phyloP scores from a whole-genome alignment of 495 filamentous ascomycete species.

The Rhizodiscina lignyota region DNA sequence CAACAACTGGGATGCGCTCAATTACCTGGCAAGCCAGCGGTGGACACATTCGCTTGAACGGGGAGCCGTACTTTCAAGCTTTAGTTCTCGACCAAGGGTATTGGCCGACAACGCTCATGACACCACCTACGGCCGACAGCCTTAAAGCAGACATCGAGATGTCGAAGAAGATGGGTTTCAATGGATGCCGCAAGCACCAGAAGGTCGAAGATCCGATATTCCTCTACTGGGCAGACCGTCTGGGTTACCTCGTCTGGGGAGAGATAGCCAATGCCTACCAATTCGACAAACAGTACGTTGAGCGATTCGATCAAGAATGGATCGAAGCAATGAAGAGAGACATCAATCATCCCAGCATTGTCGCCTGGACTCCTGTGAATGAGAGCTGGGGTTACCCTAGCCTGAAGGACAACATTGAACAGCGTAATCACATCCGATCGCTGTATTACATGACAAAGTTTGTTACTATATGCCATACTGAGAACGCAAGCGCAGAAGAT shows the following conservation, averaged over 20 bases:
- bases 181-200: conserved; percentile 17
- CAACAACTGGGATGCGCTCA: conserved; percentile 15
- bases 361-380: conserved; percentile 46
- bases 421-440: conserved; percentile 39
- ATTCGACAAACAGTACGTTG: conserved; percentile 32
- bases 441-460: conserved; percentile 44
- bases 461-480: no score
- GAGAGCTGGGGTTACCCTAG: conserved; percentile 43
- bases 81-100: conserved; percentile 16
- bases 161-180: conserved; percentile 13
- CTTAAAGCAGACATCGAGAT: conserved; percentile 12
- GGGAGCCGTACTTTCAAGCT: conserved; percentile 12
- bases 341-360: conserved; percentile 41
- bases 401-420: conserved; percentile 30
- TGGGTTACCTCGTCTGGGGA: conserved; percentile 20
- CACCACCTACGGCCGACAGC: conserved; percentile 8
- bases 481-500: conserved; percentile 1
- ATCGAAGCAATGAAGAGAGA: conserved; percentile 35
- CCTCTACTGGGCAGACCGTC: conserved; percentile 18
- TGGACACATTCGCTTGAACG: conserved; percentile 11
- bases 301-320: conserved; percentile 40
- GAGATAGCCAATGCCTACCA: conserved; percentile 23
- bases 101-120: conserved; percentile 15
- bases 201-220: conserved; percentile 21
- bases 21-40: conserved; percentile 11